A percentile compares a stretch with the other conserved stretches of the same genome.
phyloP scores from a whole-genome alignment of 1,139 yeast species.

The Dujonia santamariae region DNA sequence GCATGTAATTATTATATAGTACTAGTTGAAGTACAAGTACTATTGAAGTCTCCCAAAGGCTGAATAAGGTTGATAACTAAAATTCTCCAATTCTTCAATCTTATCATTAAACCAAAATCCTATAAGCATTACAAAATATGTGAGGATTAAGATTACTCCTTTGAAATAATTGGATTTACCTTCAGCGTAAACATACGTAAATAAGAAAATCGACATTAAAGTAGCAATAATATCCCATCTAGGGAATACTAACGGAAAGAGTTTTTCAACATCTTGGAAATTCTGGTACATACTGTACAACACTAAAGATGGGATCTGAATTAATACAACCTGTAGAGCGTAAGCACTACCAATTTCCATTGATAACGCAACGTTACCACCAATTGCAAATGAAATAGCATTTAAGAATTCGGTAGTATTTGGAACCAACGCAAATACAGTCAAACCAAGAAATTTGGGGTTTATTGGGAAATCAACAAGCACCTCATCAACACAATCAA shows the following conservation, averaged over 20 bases:
- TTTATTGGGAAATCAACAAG: slow-evolving; percentile 71
- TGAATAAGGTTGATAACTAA: not conserved
- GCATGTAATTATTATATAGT: too few species aligned
- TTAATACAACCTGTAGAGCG: slow-evolving; percentile 91
- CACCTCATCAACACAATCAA: slow-evolving; percentile 90
- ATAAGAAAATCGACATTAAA: slow-evolving; percentile 79
- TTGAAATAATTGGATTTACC: slow-evolving; percentile 96
- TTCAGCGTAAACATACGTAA: slow-evolving; percentile 92
- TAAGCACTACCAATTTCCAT: slow-evolving; percentile 99
- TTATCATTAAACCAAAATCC: slow-evolving; percentile 75
- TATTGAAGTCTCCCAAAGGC: not conserved
- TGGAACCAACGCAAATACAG: slow-evolving; percentile 94
- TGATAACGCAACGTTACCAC: slow-evolving; percentile 92
- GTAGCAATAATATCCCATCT: slow-evolving; percentile 93
- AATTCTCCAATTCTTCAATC: slow-evolving; percentile 27
- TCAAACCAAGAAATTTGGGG: slow-evolving; percentile 88
- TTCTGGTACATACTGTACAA: slow-evolving; percentile 61
- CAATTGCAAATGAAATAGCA: slow-evolving; percentile 94
- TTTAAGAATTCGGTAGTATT: slow-evolving; percentile 95
- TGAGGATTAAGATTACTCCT: slow-evolving; percentile 82
- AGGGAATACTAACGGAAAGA: slow-evolving; percentile 87
- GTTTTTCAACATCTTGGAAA: slow-evolving; percentile 37
- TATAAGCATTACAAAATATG: slow-evolving; percentile 70
- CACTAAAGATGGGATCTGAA: slow-evolving; percentile 91
- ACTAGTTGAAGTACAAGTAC: not conserved